Conservation (phyloP, 2,329 filamentous ascomycete genomes). For the Exophiala calicioides region DNA sequence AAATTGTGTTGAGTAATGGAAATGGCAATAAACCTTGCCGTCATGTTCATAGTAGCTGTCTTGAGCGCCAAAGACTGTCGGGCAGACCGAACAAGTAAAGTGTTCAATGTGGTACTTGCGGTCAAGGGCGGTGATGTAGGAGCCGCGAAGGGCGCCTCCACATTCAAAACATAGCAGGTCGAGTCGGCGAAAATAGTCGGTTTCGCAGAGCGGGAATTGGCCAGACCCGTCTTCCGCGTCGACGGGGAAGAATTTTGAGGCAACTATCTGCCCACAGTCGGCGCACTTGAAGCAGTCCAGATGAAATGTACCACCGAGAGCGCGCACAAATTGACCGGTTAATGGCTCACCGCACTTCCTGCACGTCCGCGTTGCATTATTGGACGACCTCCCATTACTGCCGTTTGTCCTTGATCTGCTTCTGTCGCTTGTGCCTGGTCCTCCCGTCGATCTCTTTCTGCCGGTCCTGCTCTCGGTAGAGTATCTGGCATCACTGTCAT, state of each 20-base stretch:
- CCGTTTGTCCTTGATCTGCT: conserved; percentile 37
- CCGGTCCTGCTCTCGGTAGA: conserved; percentile 32
- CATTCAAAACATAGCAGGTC: conserved; percentile 90
- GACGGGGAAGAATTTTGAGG: conserved; percentile 97
- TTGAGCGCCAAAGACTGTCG: conserved; percentile 95
- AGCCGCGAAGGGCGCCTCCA: conserved; percentile 87
- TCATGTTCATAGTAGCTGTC: conserved; percentile 99
- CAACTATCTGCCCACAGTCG: conserved; percentile 94
- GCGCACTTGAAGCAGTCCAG: conserved; percentile 97
- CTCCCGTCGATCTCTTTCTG: conserved; percentile 30
- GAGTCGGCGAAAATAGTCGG: conserved; percentile 91
- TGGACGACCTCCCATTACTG: conserved; percentile 32
- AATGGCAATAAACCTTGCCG: conserved; percentile 94
- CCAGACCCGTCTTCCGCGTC: conserved; percentile 79
- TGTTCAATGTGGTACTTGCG: conserved; percentile 99
- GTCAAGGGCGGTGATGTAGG: conserved; percentile 96
- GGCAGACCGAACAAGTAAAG: conserved; percentile 96
- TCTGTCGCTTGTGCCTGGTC: conserved; percentile 29
- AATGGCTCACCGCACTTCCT: conserved; percentile 86
- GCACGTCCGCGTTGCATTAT: conserved; percentile 56
- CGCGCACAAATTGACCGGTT: conserved; percentile 94
- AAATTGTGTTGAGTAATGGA: conserved; percentile 97
- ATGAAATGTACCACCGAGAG: conserved; percentile 90
- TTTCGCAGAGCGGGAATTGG: conserved; percentile 96
- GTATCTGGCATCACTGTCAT: conserved; percentile 29